Evolutionary conservation across 768 basidiomycete species (phyloP).

Genomic region (Psilocybe cubensis): DNA sequence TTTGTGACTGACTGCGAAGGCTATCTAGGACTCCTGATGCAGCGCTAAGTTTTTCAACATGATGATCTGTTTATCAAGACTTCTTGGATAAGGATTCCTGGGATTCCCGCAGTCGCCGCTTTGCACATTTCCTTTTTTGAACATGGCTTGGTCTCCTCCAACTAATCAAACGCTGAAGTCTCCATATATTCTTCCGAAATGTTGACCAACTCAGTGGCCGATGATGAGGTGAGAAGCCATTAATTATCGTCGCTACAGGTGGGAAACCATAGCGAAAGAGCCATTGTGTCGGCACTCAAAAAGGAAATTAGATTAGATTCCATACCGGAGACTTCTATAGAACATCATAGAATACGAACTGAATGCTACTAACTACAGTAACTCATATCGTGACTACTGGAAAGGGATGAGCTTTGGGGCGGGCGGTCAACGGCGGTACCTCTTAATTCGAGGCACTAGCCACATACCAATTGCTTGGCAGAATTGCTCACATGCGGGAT

Average conservation of each 20-base stretch:
- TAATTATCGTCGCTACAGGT: not conserved
- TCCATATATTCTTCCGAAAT: not conserved
- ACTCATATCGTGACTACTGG: not conserved
- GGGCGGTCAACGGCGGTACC: not conserved
- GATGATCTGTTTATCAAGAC: slow-evolving; percentile 15
- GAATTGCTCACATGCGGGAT: not conserved
- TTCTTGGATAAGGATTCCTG: slow-evolving; percentile 10
- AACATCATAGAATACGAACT: not conserved
- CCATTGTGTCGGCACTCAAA: not conserved
- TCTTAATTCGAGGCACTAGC: not conserved
- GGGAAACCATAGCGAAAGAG: not conserved
- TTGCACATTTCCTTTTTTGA: slow-evolving; percentile 8
- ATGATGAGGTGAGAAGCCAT: not conserved
- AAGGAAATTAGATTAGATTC: not conserved
- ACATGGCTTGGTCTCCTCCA: not conserved
- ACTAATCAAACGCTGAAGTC: not conserved
- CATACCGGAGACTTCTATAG: not conserved
- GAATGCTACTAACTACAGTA: not conserved
- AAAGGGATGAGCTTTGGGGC: not conserved
- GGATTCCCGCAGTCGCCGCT: slow-evolving; percentile 8
- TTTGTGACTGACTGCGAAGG: slow-evolving; percentile 15
- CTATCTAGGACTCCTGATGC: slow-evolving; percentile 20
- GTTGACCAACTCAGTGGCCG: not conserved
- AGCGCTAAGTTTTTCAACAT: slow-evolving; percentile 17
- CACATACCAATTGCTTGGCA: not conserved